Evolutionary conservation across 2,329 filamentous ascomycete species (phyloP), one percentile per base, ranked within the genome.

Genomic region (Colletotrichum tanaceti): DNA sequence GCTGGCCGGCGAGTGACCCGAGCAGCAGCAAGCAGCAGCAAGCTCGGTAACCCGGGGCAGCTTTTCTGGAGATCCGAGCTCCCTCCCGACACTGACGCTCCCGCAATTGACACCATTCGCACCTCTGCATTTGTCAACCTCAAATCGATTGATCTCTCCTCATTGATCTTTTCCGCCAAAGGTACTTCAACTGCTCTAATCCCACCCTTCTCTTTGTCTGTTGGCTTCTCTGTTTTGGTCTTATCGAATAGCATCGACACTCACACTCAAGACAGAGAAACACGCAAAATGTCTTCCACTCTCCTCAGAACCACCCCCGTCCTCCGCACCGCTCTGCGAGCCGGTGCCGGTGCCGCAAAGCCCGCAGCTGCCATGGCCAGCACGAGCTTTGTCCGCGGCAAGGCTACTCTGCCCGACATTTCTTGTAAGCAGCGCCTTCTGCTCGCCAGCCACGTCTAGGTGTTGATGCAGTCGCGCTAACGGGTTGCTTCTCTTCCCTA

Each of bases 351-450:
- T 75, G 87, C 88, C 76, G 84, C 88, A 68, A 88, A 87, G 78
- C 85, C 70, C 71, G 81, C 85, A 65, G 86, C 88, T 74, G 88
- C 90, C 76, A 84, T 92, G 77, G 89, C 91, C 73, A 89, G 89
- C 80, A 91, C 90, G 74, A 91, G 87, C 78, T 97, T 97, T 77
- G 87, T 91, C 74, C 90, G 94, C 76, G 90, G 89, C 83, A 98
- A 98, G 86, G 95, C 93, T 60, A 97, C 94, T 49, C 91, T 99
- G 49, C 96, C 96, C 72, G 94, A 98, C 77, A 90, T 98, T n/a
- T 74, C 82, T 32, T 87, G 85, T 87, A 76, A 75, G 84, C 58
- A 54, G 53, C 32, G 13, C 73, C 38, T 1, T 20, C n/a, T 3
- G 13, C 20, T n/a, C 22, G n/a, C 16, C 38, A 35, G 20, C 16